Percentiles rank a stretch among this genome's conserved stretches.
Evolutionary conservation across 805 yeast genomes (phyloP).

Genomic region (Wickerhamiella sergipiensis): DNA sequence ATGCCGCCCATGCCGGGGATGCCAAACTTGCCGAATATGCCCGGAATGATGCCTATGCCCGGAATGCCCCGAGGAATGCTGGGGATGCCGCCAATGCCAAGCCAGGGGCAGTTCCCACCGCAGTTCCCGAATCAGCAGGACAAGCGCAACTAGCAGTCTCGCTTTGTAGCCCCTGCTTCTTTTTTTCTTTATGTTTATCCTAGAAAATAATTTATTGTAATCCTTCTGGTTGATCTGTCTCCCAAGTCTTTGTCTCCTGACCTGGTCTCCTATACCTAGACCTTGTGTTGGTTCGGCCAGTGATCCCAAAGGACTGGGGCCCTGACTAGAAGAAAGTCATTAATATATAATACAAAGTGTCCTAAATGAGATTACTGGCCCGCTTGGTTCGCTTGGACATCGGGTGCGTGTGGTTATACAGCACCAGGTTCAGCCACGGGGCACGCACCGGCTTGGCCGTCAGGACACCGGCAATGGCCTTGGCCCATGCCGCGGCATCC

Average conservation of each 20-base stretch:
- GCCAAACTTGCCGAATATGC: conserved; percentile 11
- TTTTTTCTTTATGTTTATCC: background rate
- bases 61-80: background rate
- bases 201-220: too few species aligned
- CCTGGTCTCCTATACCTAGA: too few species aligned
- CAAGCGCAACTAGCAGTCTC: background rate
- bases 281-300: too few species aligned
- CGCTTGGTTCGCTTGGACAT: background rate
- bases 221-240: too few species aligned
- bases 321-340: background rate
- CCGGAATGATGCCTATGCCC: background rate
- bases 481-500: conserved; percentile 50
- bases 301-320: too few species aligned
- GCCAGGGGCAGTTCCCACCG: background rate
- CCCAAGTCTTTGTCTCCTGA: too few species aligned
- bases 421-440: conserved; percentile 16
- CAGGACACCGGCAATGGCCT: conserved; percentile 4
- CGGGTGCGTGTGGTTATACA: conserved; percentile 5
- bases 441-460: conserved; percentile 9
- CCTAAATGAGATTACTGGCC: background rate
- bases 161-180: background rate
- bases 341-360: background rate
- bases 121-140: background rate
- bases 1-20: conserved; percentile 14
- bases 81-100: background rate